Percentiles rank a stretch among this genome's conserved stretches.
phyloP scores from a whole-genome alignment of 2,329 filamentous ascomycete genomes.

The Aspergillus ochraceoroseus region DNA sequence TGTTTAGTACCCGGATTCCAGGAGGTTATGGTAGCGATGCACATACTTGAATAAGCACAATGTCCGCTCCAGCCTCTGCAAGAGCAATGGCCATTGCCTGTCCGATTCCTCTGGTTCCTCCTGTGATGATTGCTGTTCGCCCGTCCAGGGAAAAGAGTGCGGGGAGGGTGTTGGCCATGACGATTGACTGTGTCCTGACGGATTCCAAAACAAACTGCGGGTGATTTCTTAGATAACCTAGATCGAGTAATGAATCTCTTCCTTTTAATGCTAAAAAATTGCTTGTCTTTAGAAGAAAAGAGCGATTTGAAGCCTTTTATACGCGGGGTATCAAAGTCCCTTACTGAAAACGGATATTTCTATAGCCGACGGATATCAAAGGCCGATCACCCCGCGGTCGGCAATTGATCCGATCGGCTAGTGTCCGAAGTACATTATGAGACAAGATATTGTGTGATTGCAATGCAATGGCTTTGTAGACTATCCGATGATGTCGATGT shows the following conservation, averaged over 20 bases:
- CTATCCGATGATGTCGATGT: no score
- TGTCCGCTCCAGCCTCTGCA: constrained; percentile 47
- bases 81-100: constrained; percentile 46
- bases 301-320: no score
- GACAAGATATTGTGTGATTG: no score
- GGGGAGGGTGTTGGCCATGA: constrained; percentile 27
- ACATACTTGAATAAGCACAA: constrained; percentile 41
- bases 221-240: no score
- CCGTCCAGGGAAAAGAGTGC: constrained; percentile 41
- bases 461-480: no score
- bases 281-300: no score
- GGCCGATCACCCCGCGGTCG: constrained; percentile 7
- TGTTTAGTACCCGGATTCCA: no score
- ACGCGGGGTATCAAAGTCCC: constrained; percentile 6
- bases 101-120: constrained; percentile 47
- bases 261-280: no score
- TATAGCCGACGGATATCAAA: constrained; percentile 8
- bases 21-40: no score
- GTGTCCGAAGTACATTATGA: no score
- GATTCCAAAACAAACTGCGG: no score
- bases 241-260: no score
- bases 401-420: constrained; percentile 8
- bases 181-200: constrained; percentile 8
- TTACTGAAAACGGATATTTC: constrained; percentile 10
- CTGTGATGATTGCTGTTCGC: constrained; percentile 45